Evolutionary conservation across 441 rosid genomes (phyloP), one percentile per base, ranked within the genome.

Genomic region (Euphorbia schlechtendalii): DNA sequence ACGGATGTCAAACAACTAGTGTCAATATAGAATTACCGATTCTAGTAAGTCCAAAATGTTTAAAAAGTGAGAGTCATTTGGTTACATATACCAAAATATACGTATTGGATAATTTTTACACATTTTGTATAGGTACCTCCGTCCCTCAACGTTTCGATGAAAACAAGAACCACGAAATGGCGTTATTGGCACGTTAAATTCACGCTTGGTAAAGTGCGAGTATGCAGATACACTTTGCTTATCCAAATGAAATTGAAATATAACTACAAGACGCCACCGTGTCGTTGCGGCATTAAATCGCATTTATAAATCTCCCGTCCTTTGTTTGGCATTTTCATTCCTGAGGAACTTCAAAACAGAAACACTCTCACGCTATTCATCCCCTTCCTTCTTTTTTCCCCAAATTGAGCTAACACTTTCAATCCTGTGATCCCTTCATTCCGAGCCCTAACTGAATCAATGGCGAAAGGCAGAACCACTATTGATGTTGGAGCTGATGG

Each of bases 401-500:
- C 49, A 3, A 20, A 18, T n/a, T 38, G 1, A 62, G 56, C 56
- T 28, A 0, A 17, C 11, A 53, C 6, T 24, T 38, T 46, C 7
- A 0, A 0, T 61, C 24, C 48, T 7, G 36, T 45, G 38, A 61
- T 43, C 9, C 15, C 13, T 25, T 18, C 8, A 1, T 21, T n/a
- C 9, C 17, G n/a, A 55, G 41, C 17, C 22, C 36, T 56, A 56
- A 10, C 22, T 11, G 22, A 17, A 56, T 28, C 60, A 28, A 56
- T 56, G 60, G 60, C 60, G 38, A 88, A 81, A 63, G 95, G 97
- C 56, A 82, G 77, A 73, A 86, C 97, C 38, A 73, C 72, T 55
- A 63, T 91, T 61, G 92, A 94, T 56, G 96, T 94, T 17, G 99
- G 98, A 65, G 72, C 80, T 71, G 94, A 91, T 75, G 96, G 96